A percentile compares a stretch with the other conserved stretches of the same genome.
phyloP scores from a whole-genome alignment of 345 rosid species.

The Citrus sp. region DNA sequence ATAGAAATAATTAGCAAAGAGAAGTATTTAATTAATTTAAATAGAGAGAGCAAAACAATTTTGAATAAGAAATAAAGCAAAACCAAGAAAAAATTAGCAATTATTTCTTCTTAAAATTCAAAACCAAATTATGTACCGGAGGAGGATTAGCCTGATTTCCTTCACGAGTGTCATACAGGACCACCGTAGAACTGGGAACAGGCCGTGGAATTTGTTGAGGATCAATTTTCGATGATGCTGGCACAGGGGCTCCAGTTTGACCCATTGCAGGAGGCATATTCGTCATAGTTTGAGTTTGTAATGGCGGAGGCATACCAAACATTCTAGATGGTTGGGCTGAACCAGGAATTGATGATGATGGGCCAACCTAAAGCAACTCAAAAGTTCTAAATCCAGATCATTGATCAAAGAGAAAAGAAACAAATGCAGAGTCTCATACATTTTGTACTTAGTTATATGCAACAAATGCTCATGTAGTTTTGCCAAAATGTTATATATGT shows the following conservation, averaged over 20 bases:
- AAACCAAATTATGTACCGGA: conserved; percentile 55
- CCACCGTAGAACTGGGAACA: conserved; percentile 60
- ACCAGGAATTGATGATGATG: conserved; percentile 60
- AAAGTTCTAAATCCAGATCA: conserved; percentile 17
- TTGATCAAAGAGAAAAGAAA: neutral
- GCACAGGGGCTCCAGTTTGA: conserved; percentile 66
- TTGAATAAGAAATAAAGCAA: neutral
- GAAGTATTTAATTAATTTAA: neutral
- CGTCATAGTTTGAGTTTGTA: conserved; percentile 82
- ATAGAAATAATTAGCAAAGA: conserved; percentile 18
- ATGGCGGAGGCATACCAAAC: conserved; percentile 78
- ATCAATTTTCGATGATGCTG: conserved; percentile 82
- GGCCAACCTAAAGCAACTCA: conserved; percentile 48
- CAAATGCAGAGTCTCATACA: neutral
- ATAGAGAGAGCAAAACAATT: neutral
- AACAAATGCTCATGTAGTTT: neutral
- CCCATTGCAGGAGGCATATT: conserved; percentile 73
- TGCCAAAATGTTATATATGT: neutral
- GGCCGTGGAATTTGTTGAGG: conserved; percentile 98
- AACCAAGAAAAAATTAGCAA: conserved; percentile 1
- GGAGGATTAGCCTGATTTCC: conserved; percentile 87
- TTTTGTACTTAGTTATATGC: neutral
- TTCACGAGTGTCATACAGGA: conserved; percentile 77
- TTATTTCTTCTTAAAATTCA: neutral
- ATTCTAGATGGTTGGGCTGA: conserved; percentile 62